Percentiles rank a stretch among this genome's conserved stretches.
Conservation (phyloP, 2,329 filamentous ascomycete species). For the Cadophora malorum region DNA sequence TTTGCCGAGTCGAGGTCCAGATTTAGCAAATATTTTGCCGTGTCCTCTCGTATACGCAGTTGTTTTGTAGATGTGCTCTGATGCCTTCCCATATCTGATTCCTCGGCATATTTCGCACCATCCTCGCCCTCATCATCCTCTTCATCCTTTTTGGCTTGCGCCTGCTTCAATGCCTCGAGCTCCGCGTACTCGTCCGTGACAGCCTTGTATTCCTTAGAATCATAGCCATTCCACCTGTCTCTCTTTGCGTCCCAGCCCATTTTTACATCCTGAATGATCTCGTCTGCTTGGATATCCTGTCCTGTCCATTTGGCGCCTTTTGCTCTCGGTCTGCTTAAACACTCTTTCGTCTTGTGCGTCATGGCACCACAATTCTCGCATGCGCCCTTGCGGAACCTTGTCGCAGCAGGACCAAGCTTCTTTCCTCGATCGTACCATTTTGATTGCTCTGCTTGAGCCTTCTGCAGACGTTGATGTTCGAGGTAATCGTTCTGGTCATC, state of each 20-base stretch:
- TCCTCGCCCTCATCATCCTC: constrained; percentile 61
- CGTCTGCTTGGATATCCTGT: constrained; percentile 91
- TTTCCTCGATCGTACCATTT: constrained; percentile 95
- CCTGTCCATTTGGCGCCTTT: constrained; percentile 92
- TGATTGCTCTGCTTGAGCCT: constrained; percentile 68
- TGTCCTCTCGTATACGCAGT: constrained; percentile 91
- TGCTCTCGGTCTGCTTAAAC: constrained; percentile 85
- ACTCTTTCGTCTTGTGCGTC: constrained; percentile 96
- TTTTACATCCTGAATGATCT: constrained; percentile 82
- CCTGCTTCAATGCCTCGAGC: constrained; percentile 74
- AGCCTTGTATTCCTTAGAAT: constrained; percentile 80
- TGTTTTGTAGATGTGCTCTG: constrained; percentile 91
- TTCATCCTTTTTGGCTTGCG: constrained; percentile 54
- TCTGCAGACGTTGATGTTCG: constrained; percentile 87
- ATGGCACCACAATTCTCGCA: constrained; percentile 98
- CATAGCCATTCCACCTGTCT: constrained; percentile 98
- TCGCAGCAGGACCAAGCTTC: constrained; percentile 84
- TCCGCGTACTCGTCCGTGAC: constrained; percentile 92
- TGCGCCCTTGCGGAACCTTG: constrained; percentile 96
- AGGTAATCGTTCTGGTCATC: constrained; percentile 86
- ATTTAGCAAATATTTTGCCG: constrained; percentile 94
- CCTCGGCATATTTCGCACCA: constrained; percentile 85
- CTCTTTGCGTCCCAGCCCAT: constrained; percentile 97
- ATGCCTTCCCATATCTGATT: constrained; percentile 94
- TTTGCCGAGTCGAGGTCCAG: constrained; percentile 95